Conservation (phyloP, 1,284 basidiomycete species). For the Marasmius sp. region DNA sequence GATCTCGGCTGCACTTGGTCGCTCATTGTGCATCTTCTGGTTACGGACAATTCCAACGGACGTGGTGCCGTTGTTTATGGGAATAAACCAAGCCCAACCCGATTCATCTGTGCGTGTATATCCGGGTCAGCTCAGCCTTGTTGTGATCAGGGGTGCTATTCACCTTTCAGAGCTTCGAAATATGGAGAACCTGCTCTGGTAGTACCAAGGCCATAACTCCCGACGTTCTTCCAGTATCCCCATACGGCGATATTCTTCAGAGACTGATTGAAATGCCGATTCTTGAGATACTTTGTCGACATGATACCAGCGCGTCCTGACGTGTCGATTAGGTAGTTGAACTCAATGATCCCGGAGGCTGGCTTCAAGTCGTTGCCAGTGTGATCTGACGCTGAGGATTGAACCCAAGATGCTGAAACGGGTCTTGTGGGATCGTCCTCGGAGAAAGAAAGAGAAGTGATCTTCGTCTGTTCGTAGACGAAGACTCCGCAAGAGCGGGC, state of each 20-base stretch:
- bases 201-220: slow-evolving; percentile 27
- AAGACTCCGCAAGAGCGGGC: slow-evolving; percentile 37
- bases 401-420: slow-evolving; percentile 22
- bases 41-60: slow-evolving; percentile 61
- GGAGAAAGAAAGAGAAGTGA: slow-evolving; percentile 28
- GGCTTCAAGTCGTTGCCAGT: slow-evolving; percentile 11
- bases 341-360: slow-evolving; percentile 32
- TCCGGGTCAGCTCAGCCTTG: background rate
- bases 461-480: slow-evolving; percentile 40
- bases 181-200: slow-evolving; percentile 28
- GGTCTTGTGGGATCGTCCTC: slow-evolving; percentile 20
- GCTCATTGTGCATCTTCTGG: slow-evolving; percentile 30
- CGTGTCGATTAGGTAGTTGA: slow-evolving; percentile 51
- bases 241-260: slow-evolving; percentile 43
- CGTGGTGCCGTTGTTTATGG: slow-evolving; percentile 52
- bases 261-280: slow-evolving; percentile 44
- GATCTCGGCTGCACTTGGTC: background rate
- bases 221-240: slow-evolving; percentile 42
- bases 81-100: slow-evolving; percentile 69
- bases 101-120: slow-evolving; percentile 44
- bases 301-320: slow-evolving; percentile 46
- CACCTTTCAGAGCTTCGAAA: slow-evolving; percentile 35
- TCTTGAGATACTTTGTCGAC: slow-evolving; percentile 46
- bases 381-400: background rate
- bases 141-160: slow-evolving; percentile 7